Conservation (phyloP, 352 stramenopile genomes). For the Achlya hypogyna region DNA sequence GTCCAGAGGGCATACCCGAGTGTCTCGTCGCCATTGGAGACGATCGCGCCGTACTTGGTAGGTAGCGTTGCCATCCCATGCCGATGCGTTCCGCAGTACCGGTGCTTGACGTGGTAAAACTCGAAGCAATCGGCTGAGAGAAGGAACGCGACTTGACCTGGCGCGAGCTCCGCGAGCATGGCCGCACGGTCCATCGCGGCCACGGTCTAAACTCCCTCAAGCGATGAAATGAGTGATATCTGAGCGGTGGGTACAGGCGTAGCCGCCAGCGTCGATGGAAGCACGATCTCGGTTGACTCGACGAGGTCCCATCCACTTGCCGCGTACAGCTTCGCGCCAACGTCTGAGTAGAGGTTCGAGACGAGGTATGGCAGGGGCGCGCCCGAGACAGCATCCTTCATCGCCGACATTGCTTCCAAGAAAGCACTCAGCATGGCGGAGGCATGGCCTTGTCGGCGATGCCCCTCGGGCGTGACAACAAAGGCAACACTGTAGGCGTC, state of each 20-base stretch:
- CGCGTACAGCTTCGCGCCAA: background rate
- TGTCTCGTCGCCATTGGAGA: background rate
- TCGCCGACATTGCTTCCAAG: background rate
- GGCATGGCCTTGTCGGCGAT: background rate
- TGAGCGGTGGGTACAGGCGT: background rate
- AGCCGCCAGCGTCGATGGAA: background rate
- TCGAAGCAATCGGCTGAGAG: background rate
- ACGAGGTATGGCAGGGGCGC: background rate
- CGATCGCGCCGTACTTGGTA: background rate
- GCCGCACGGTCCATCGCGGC: background rate
- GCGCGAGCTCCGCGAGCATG: background rate
- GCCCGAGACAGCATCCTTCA: background rate
- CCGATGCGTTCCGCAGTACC: background rate
- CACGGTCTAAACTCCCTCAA: background rate
- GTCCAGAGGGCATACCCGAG: background rate
- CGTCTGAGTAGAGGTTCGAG: constrained; percentile 2
- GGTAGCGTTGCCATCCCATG: background rate
- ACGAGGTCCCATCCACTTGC: background rate
- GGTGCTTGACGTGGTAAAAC: constrained; percentile 11
- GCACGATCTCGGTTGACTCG: background rate
- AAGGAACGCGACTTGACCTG: background rate
- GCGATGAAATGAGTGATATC: background rate
- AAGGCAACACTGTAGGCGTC: background rate
- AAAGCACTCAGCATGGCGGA: background rate
- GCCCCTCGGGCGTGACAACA: background rate